Evolutionary conservation across 2,329 filamentous ascomycete species (phyloP).

Genomic region (Fusarium goolgardi): DNA sequence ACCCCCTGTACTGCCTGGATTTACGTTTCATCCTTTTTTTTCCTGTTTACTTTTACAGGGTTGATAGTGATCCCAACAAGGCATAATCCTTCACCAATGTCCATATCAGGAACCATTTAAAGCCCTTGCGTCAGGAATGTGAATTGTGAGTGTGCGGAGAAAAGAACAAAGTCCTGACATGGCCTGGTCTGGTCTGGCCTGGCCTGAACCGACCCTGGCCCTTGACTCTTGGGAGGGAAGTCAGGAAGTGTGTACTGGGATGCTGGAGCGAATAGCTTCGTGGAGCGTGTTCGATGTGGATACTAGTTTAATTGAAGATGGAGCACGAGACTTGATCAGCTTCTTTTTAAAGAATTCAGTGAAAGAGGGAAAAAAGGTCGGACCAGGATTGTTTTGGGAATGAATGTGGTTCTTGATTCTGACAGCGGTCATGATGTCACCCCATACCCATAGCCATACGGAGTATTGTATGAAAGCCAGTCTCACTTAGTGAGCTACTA

Average conservation of each 20-base stretch:
- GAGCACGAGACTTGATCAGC: constrained; percentile 23
- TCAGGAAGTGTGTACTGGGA: constrained; percentile 1
- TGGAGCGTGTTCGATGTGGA: constrained; percentile 41
- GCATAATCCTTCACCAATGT: constrained; percentile 2
- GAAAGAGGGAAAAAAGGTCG: neutral
- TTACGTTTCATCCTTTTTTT: constrained; percentile 4
- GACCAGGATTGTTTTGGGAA: neutral
- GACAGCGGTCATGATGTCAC: constrained; percentile 34
- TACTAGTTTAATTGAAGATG: constrained; percentile 39
- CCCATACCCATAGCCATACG: neutral
- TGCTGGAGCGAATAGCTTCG: constrained; percentile 31
- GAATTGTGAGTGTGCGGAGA: constrained; percentile 16
- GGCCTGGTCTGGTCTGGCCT: neutral
- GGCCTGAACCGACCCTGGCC: neutral
- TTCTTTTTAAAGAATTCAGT: constrained; percentile 26
- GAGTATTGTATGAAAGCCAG: neutral
- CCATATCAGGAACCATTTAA: constrained; percentile 26
- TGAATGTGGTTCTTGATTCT: constrained; percentile 1
- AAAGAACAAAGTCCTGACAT: neutral
- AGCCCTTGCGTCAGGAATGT: constrained; percentile 9
- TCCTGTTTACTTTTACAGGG: neutral
- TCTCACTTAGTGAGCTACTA: neutral
- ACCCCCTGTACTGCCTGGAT: neutral
- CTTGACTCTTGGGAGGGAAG: neutral
- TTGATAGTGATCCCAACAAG: constrained; percentile 3